Conservation (phyloP, 164 flowering plant species). For the Nymphaea colorata region DNA sequence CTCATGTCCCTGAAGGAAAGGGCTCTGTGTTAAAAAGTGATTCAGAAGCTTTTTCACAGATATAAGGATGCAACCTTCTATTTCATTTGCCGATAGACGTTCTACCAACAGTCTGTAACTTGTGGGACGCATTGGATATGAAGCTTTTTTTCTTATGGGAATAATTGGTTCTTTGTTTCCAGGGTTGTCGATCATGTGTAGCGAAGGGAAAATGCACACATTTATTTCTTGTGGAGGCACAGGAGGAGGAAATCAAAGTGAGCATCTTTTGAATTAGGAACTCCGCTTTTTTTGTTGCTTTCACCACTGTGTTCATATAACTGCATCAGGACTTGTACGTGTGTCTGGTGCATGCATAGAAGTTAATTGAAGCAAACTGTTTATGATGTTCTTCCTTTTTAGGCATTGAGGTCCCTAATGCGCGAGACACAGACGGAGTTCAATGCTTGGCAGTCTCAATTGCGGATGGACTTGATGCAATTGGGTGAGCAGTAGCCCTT, state of each 20-base stretch:
- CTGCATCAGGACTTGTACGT: no score
- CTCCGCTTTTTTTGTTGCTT: neutral
- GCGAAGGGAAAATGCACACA: constrained; percentile 32
- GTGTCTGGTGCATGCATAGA: no score
- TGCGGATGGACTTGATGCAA: constrained; percentile 42
- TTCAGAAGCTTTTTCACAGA: no score
- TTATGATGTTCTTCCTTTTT: no score
- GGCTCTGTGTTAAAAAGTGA: no score
- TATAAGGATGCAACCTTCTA: no score
- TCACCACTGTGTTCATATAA: neutral
- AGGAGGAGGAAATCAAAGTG: constrained; percentile 62
- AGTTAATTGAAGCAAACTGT: no score
- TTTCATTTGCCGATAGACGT: no score
- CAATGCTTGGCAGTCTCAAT: constrained; percentile 37
- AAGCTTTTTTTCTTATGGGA: neutral
- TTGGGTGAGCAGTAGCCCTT: constrained; percentile 31
- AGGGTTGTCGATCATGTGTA: constrained; percentile 36
- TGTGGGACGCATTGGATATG: no score
- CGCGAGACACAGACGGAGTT: constrained; percentile 47
- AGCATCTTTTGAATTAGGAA: constrained; percentile 9
- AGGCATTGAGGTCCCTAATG: constrained; percentile 26
- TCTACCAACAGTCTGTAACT: no score
- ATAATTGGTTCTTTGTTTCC: constrained; percentile 6
- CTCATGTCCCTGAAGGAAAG: no score
- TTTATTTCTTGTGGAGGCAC: constrained; percentile 31